Percentiles rank a stretch among this genome's conserved stretches.
These are phyloP conservation scores for Lactarius akahatsu DNA, from an alignment of 768 basidiomycete genomes.

Conservation along the genomic window DNA sequence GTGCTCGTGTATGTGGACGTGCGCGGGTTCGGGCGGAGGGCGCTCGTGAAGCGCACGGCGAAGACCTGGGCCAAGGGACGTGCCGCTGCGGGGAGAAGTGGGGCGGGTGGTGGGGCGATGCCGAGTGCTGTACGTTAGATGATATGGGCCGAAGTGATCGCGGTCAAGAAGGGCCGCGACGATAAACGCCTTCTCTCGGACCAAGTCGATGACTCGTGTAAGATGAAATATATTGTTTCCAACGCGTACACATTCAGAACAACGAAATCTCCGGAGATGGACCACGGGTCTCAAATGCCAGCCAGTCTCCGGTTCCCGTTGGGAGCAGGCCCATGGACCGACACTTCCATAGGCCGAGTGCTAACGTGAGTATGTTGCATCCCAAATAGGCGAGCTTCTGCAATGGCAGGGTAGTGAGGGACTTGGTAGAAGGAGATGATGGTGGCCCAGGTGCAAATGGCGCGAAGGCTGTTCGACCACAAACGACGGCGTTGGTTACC, in stretches of 20 bases:
- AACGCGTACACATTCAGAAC: conserved; percentile 9
- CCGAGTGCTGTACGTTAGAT: too few relatives aligned
- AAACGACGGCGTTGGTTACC: background rate
- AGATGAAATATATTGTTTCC: background rate
- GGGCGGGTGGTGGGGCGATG: background rate
- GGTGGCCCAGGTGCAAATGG: conserved; percentile 63
- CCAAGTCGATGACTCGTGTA: background rate
- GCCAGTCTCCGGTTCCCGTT: conserved; percentile 90
- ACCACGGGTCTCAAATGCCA: conserved; percentile 86
- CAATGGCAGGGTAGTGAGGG: conserved; percentile 53
- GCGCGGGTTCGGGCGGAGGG: conserved; percentile 22
- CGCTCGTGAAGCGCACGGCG: conserved; percentile 22
- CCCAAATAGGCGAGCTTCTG: conserved; percentile 71
- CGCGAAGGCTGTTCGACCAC: conserved; percentile 54
- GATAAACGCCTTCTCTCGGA: background rate
- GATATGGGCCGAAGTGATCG: background rate
- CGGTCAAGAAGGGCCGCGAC: background rate
- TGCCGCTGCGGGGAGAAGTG: background rate
- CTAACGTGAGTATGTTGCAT: conserved; percentile 76
- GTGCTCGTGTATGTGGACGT: conserved; percentile 29
- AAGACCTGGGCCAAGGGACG: conserved; percentile 19
- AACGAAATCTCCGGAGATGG: conserved; percentile 46
- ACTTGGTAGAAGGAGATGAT: conserved; percentile 46
- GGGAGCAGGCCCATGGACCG: conserved; percentile 89
- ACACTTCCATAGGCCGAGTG: conserved; percentile 91